phyloP scores from a whole-genome alignment of 192 early-diverging fungal species.

The Geranomyces michiganensis region DNA sequence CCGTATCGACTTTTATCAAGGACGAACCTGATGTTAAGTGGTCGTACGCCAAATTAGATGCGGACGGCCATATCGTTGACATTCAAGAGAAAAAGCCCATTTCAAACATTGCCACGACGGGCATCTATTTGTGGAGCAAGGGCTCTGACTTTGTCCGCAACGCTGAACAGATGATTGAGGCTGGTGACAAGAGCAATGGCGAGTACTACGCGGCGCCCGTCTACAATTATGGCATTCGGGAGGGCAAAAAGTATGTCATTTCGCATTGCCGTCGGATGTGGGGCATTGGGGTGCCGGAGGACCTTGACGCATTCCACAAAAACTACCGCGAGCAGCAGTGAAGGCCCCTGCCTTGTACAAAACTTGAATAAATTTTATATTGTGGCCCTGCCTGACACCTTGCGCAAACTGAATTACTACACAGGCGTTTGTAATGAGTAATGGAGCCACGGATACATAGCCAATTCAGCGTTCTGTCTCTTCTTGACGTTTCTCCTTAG shows the following conservation, averaged over 20 bases:
- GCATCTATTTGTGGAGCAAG: conserved; percentile 24
- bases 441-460: no score
- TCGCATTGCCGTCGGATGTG: conserved; percentile 14
- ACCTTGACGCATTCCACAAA: conserved; percentile 1
- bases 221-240: conserved; percentile 17
- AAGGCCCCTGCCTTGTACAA: no score
- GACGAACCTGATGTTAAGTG: conserved; percentile 22
- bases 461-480: no score
- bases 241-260: conserved; percentile 6
- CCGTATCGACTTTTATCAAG: conserved; percentile 20
- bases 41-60: conserved; percentile 19
- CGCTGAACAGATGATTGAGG: conserved; percentile 20
- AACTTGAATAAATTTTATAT: no score
- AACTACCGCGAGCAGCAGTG: no score
- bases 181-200: conserved; percentile 3
- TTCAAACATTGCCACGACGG: conserved; percentile 21
- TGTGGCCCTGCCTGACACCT: no score
- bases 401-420: no score
- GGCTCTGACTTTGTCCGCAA: conserved; percentile 12
- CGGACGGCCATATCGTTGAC: conserved; percentile 4
- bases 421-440: no score
- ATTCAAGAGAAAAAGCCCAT: conserved; percentile 23
- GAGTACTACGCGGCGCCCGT: conserved; percentile 23
- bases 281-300: conserved; percentile 27
- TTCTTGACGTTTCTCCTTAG: no score